Percentiles rank a stretch among this genome's conserved stretches.
These are phyloP conservation scores for Saturnispora besseyi DNA, from an alignment of 805 yeast species.

Conservation along the genomic window DNA sequence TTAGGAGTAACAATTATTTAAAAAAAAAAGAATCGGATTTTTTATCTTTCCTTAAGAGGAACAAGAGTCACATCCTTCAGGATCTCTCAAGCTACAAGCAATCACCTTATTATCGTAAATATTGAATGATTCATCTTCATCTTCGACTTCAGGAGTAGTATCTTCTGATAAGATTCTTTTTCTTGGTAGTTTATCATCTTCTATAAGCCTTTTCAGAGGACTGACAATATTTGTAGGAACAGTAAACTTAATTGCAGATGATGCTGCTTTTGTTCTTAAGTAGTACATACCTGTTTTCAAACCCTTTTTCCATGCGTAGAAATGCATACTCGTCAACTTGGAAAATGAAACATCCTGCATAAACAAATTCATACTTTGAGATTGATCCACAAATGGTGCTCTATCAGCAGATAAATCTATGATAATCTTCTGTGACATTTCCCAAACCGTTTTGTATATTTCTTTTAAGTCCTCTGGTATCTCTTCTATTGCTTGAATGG, in stretches of 20 bases:
- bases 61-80: constrained; percentile 33
- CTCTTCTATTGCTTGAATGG: constrained; percentile 64
- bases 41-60: constrained; percentile 24
- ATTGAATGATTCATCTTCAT: constrained; percentile 1
- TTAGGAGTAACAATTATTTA: neutral
- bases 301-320: constrained; percentile 98
- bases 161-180: neutral
- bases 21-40: neutral
- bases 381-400: constrained; percentile 74
- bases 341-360: constrained; percentile 90
- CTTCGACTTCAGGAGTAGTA: neutral
- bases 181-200: neutral
- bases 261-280: constrained; percentile 93
- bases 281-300: constrained; percentile 98
- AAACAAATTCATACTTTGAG: constrained; percentile 87
- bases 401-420: constrained; percentile 83
- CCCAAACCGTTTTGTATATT: constrained; percentile 96
- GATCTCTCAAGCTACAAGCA: constrained; percentile 17
- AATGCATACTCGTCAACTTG: constrained; percentile 94
- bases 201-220: neutral
- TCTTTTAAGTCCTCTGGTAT: constrained; percentile 69
- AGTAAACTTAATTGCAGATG: constrained; percentile 92
- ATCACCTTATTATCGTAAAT: constrained; percentile 16
- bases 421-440: constrained; percentile 74
- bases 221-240: constrained; percentile 11